Base-by-base conservation (phyloP, 2,329 filamentous ascomycete genomes). In the Orbilia javanica region DNA sequence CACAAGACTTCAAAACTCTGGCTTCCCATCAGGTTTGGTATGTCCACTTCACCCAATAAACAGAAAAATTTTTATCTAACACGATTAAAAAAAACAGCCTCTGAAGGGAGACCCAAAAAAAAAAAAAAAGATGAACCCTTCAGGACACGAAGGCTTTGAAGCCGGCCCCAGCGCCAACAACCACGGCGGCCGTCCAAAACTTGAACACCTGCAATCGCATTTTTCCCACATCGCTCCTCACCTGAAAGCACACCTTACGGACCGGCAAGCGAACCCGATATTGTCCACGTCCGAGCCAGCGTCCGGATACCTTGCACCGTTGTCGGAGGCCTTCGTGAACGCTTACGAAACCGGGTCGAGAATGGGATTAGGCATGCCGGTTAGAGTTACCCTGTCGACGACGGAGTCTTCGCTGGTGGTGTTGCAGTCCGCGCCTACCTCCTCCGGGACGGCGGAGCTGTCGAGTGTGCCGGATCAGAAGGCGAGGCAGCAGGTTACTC, bases 281-380 rank as follows among this genome's bases (percentile, higher is more conserved):
- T 70, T 82, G 0, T 79, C 79, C 3, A 81, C 81, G 18, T 73
- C 80, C 4, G 42, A 75, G 11, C 79, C 76, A 18, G 76, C 69
- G 10, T 74, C 62, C 25, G 68, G 68, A 7, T 68, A 68, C 29
- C 79, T 80, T 20, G 73, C 65, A 11, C 75, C 73, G 34, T 80
- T 82, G 10, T 80, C 80, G 4, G 66, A 79, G n/a, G 81, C 81
- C 4, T 82, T 81, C 50, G 73, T 82, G 11, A 78, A 78, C 31
- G 81, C 80, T n/a, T 81, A 82, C 60, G 81, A 82, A 69, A 82
- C 81, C 0, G 80, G 80, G 10, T 79, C 74, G 27, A 79, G 81
- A 20, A 81, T 82, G 81, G 81, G 81, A 5, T 74, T 82, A 20
- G 81, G 81, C 46, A 63, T 71, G 29, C 81, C 81, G 4, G 68